Base-by-base conservation (phyloP, 2,329 filamentous ascomycete genomes). In the Penicillium sp. region DNA sequence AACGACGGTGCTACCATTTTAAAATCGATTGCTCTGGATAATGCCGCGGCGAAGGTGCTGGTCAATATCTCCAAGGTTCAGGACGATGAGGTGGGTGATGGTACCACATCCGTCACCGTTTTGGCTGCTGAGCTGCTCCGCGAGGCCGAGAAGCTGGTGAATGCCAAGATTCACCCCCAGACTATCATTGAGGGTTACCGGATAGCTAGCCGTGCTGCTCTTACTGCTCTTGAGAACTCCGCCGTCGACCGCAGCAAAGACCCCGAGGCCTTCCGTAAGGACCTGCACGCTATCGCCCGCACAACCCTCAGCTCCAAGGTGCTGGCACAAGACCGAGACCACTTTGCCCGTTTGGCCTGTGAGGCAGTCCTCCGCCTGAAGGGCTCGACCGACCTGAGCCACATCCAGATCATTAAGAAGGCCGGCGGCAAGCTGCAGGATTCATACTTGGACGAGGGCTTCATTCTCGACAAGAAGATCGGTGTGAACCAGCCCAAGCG, bases 371-470 rank as follows among this genome's bases (percentile, higher is more conserved):
- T 98, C 61, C 88, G 96, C 66, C 85, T 99, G 73, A 92, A 92
- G 78, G 91, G 91, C 59, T 96, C 93, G 2, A 92, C 91, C 60
- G 95, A 99, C 77, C 87, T 99, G 57, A 97, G 91, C 77, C 93
- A 98, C 76, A 99, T 99, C 68, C 95, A 99, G 79, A 93, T 99
- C 74, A 99, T 99, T 83, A 99, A 99, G 85, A 99, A 99, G 84
- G 90, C 94, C 2, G 95, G 95, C 70, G 95, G 95, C 71, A 99
- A 98, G 84, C 87, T 99, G 61, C 95, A 89, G 77, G 95, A 99
- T 78, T 98, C 94, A 13, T 99, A 99, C 80, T 85, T 99, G 45
- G 95, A 99, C 75, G 93, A 97, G 73, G 95, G 95, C 5, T 99
- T 99, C 82, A 98, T 99, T 74, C 83, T 99, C 57, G 95, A 99